Conservation (phyloP, 257 asterid species). For the Apocynum venetum region DNA sequence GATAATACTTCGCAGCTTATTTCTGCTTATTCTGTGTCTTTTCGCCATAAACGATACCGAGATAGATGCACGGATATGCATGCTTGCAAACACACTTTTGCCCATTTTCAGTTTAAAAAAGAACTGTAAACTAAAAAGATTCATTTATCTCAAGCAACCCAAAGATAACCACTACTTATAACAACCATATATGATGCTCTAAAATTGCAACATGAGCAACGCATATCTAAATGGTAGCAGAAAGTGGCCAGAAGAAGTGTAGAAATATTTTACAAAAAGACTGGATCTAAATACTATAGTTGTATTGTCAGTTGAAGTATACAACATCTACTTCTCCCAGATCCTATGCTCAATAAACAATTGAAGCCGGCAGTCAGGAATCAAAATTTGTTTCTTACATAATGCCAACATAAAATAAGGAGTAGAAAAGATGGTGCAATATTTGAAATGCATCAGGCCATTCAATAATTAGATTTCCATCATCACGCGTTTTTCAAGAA, state of each 20-base stretch:
- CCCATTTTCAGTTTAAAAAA: too few species aligned
- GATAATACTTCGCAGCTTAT: too few species aligned
- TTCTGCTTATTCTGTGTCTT: too few species aligned
- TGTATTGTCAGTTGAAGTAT: neutral
- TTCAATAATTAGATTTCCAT: neutral
- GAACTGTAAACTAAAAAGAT: neutral
- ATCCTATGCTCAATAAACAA: constrained; percentile 3
- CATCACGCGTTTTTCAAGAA: neutral
- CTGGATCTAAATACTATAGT: neutral
- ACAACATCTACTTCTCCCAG: neutral
- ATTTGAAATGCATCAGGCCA: neutral
- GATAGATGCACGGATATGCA: too few species aligned
- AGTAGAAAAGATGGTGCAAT: neutral
- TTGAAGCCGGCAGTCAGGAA: neutral
- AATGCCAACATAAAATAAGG: neutral
- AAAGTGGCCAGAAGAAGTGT: neutral
- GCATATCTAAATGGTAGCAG: neutral
- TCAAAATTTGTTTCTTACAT: neutral
- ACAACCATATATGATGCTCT: neutral
- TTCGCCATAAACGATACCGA: too few species aligned
- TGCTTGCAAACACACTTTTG: too few species aligned
- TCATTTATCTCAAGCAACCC: neutral
- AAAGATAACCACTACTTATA: too few species aligned
- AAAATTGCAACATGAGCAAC: neutral
- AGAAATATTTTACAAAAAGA: neutral